phyloP scores from a whole-genome alignment of 129 eudicot genomes.

The Calendula officinalis region DNA sequence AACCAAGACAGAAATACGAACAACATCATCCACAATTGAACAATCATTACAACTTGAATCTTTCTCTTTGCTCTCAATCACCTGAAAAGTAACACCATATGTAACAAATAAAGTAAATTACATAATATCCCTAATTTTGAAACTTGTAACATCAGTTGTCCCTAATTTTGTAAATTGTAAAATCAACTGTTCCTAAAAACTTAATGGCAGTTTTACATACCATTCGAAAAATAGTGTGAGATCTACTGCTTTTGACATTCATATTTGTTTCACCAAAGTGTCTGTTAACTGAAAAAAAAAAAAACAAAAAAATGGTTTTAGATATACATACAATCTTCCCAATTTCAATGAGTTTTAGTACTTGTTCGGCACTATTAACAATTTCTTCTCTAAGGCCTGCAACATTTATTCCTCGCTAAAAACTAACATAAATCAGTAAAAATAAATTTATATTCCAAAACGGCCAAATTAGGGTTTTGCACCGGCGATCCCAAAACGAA shows the following conservation, averaged over 20 bases:
- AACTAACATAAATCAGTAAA: not conserved
- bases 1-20: conserved; percentile 96
- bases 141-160: too few species aligned
- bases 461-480: too few species aligned
- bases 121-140: too few species aligned
- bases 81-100: conserved; percentile 4
- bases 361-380: conserved; percentile 81
- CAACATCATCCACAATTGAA: conserved; percentile 67
- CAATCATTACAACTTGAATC: conserved; percentile 36
- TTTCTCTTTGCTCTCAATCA: conserved; percentile 38
- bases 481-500: too few species aligned
- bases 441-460: not conserved
- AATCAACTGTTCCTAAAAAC: not conserved
- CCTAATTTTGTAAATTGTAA: too few species aligned
- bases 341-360: conserved; percentile 67
- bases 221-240: conserved; percentile 39
- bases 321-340: conserved; percentile 53
- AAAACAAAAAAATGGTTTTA: conserved; percentile 8
- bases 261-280: conserved; percentile 97
- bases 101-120: not conserved
- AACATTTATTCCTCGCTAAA: conserved; percentile 85
- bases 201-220: conserved; percentile 29
- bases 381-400: conserved; percentile 97
- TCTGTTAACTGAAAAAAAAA: conserved; percentile 61
- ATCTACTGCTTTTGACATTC: conserved; percentile 86